Evolutionary conservation across 192 early-diverging fungal species (phyloP), one percentile per base, ranked within the genome.

Genomic region (Backusella mclennaniae): DNA sequence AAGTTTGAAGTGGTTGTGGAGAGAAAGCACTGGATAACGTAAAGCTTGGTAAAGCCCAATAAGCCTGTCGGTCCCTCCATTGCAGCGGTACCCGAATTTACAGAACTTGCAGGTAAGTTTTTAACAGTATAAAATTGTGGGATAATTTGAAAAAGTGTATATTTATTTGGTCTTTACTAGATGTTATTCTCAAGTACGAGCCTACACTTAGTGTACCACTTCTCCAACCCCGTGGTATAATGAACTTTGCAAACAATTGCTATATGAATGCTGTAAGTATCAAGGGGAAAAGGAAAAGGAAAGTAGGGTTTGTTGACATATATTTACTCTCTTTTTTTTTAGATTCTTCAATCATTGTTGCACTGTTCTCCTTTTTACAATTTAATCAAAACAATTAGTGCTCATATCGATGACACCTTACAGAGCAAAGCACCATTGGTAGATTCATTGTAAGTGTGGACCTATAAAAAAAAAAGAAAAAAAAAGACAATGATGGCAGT

Each of bases 241-340:
- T 97, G 67, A 99, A 99, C 81, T 93, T 89, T 67, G 97, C 96
- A 35, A 99, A 99, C 83, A 97, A 93, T 87, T 99, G 97, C 84
- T 99, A 96, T 80, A 95, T 99, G 93, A 99, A 99, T 80, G 95
- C 93, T 52, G 94, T 98, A 87, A 42, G 82, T 78, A 75, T n/a
- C 44, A 49, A 44, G 29, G 29, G 29, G 6, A 41, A 14, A 23
- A 56, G 15, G 15, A 35, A 49, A 14, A 26, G 31, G 29, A 29
- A 49, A 33, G 68, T 35, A 73, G 4, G 71, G 33, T 29, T 70
- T 21, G 41, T 14, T 71, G 5, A 29, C 29, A 66, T n/a, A 52
- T 29, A 70, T 68, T 69, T 70, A 4, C 29, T 29, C 49, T 29
- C 29, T 29, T 29, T 21, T 41, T 41, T 9, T n/a, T 35, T 78